phyloP scores from a whole-genome alignment of 2,329 filamentous ascomycete genomes.

The Emergomyces pasteurianus region DNA sequence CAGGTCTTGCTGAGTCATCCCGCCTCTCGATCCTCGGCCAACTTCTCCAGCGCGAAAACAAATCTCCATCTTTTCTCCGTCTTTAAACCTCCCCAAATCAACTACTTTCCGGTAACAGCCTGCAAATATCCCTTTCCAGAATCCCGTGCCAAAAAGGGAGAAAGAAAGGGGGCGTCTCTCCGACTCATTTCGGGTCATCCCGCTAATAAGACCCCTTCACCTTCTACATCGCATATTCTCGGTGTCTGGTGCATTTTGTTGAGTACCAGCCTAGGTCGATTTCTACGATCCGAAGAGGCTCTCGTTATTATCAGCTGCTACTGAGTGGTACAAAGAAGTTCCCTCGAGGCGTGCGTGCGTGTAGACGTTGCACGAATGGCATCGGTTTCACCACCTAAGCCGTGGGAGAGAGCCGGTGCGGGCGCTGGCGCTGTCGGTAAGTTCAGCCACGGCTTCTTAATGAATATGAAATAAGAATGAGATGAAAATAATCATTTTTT shows the following conservation, averaged over 20 bases:
- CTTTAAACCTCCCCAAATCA: not conserved
- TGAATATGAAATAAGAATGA: not conserved
- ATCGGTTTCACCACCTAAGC: slow-evolving; percentile 77
- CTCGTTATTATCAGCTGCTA: not conserved
- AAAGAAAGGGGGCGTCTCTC: not conserved
- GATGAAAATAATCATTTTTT: not conserved
- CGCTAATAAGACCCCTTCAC: not conserved
- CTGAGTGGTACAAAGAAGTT: not conserved
- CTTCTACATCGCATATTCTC: not conserved
- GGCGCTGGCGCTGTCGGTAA: slow-evolving; percentile 42
- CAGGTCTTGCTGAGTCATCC: not conserved
- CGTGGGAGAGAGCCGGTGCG: slow-evolving; percentile 72
- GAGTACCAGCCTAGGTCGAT: not conserved
- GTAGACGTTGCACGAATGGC: slow-evolving; percentile 34
- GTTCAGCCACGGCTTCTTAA: slow-evolving; percentile 13
- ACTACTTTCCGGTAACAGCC: not conserved
- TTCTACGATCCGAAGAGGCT: not conserved
- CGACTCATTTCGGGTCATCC: not conserved
- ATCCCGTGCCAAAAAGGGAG: not conserved
- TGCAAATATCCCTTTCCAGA: not conserved
- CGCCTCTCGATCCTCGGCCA: not conserved
- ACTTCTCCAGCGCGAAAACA: not conserved
- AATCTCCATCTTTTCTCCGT: not conserved
- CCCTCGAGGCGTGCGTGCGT: not conserved
- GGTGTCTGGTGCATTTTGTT: not conserved